Base-by-base conservation (phyloP, 352 stramenopile genomes). In the Thraustotheca clavata region DNA sequence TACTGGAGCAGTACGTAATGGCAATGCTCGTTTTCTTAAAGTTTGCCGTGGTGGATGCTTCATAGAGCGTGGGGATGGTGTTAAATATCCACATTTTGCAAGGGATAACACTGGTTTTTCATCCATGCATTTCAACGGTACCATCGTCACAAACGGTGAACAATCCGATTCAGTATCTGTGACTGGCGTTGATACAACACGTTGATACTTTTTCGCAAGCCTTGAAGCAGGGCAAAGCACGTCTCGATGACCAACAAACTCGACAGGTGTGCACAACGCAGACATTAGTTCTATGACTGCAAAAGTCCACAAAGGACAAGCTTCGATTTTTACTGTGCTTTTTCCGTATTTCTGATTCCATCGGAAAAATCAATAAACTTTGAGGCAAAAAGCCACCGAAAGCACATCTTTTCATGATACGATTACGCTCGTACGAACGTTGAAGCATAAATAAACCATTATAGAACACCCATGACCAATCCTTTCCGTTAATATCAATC, bases 301-400 rank as follows among this genome's bases (percentile, higher is more conserved):
- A 31, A 14, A 14, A 26, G 11, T 35, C 1, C 12, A 2, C 34
- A 31, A 14, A 14, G n/a, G 43, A 9, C 9, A 52, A 31, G 43
- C 43, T 52, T 52, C 43, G 43, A 52, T 20, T 11, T 11, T 52
- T 52, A 24, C 6, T 47, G n/a, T n/a, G n/a, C 39, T 47, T 24
- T n/a, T 47, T 47, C 39, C 27, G 43, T 52, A 52, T 52, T 52
- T 52, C 43, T 52, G 43, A 52, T 24, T 52, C 43, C 43, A 35
- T 31, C 43, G 43, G 43, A 52, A 52, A 52, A 26, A 24, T 2
- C n/a, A 14, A 52, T 31, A 9, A 2, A 9, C 14, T 14, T 18
- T 11, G 2, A 3, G 18, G 9, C 11, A 3, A 52, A 14, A 52
- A 52, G 2, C n/a, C 43, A 52, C 7, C 43, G 11, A 24, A 43